Percentiles rank a stretch among this genome's conserved stretches.
Conservation (phyloP, 257 asterid species). For the Solanum lycopersicoides region DNA sequence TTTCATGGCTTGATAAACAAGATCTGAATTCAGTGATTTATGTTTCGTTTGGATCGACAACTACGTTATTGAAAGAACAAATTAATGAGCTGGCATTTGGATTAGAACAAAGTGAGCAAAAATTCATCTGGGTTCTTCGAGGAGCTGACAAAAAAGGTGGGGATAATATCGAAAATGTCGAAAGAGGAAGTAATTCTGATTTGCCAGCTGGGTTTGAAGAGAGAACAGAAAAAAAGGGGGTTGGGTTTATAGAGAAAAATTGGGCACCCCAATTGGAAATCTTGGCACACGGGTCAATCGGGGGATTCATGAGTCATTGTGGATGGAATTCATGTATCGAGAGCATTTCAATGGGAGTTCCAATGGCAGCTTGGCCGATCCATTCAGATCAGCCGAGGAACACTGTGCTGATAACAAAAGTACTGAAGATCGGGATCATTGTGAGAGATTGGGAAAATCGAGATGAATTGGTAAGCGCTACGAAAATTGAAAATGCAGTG, state of each 20-base stretch:
- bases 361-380: background rate
- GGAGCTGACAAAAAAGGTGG: background rate
- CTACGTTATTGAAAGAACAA: background rate
- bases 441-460: background rate
- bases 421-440: background rate
- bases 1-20: background rate
- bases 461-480: background rate
- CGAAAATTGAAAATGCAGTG: background rate
- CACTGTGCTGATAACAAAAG: background rate
- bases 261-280: background rate
- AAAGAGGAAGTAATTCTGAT: background rate
- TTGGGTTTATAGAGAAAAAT: background rate
- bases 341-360: conserved; percentile 1
- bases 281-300: background rate
- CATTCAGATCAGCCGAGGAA: background rate
- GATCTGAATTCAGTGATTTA: background rate
- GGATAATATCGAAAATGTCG: background rate
- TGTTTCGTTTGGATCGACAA: background rate
- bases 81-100: background rate
- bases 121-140: background rate
- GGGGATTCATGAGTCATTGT: background rate
- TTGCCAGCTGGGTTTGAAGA: background rate
- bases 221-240: background rate
- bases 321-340: background rate
- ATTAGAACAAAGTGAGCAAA: background rate